A percentile compares a stretch with the other conserved stretches of the same genome.
Conservation (phyloP, 2,329 filamentous ascomycete species). For the Colletotrichum sp. region DNA sequence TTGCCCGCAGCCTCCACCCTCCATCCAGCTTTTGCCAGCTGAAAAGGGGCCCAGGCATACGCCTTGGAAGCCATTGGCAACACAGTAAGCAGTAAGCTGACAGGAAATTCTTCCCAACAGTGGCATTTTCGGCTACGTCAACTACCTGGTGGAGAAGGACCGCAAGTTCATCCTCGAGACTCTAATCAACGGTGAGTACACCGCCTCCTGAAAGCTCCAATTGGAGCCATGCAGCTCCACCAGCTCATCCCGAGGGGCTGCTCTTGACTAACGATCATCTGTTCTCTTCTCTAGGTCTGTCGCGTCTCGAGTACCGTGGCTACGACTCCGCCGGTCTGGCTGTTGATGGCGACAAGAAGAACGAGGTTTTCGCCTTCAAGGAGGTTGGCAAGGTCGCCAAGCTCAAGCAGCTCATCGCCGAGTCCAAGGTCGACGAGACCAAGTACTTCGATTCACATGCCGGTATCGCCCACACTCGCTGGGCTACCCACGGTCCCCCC, state of each 20-base stretch:
- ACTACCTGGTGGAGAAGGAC: constrained; percentile 99
- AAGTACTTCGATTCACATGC: constrained; percentile 98
- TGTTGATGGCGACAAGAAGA: constrained; percentile 98
- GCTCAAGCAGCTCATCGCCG: constrained; percentile 89
- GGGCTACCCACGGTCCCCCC: constrained; percentile 96
- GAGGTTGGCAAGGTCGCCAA: constrained; percentile 99
- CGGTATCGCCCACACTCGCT: constrained; percentile 98
- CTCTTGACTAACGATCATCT: constrained; percentile 31
- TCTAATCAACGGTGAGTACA: constrained; percentile 84
- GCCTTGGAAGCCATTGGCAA: not conserved
- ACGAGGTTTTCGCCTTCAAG: constrained; percentile 96
- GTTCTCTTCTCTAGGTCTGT: constrained; percentile 68
- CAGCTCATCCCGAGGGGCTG: not conserved
- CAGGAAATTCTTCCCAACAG: constrained; percentile 45
- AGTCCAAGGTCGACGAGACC: constrained; percentile 80
- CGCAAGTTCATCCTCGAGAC: constrained; percentile 95
- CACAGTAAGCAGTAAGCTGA: constrained; percentile 24
- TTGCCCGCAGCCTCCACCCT: constrained; percentile 3
- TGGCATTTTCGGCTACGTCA: constrained; percentile 98
- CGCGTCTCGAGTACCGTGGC: constrained; percentile 96
- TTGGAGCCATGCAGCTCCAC: constrained; percentile 6
- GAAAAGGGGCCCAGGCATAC: not conserved
- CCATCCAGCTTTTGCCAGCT: not conserved
- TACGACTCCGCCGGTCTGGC: constrained; percentile 98
- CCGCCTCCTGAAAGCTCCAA: constrained; percentile 21